A percentile compares a stretch with the other conserved stretches of the same genome.
phyloP scores from a whole-genome alignment of 352 stramenopile species.

The Phytopythium aichiense region DNA sequence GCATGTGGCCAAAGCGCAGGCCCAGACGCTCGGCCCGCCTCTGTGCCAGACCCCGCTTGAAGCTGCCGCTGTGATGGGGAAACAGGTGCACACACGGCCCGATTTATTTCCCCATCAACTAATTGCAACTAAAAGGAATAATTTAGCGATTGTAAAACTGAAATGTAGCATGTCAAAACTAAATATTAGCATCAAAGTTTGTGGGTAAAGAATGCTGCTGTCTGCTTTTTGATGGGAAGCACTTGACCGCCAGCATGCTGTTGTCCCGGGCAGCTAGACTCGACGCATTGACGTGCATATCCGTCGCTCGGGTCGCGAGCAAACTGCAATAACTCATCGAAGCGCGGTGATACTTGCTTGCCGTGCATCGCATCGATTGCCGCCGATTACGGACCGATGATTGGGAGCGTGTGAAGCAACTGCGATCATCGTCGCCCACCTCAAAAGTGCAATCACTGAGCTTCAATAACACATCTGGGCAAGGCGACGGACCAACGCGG shows the following conservation, averaged over 20 bases:
- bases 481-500: not conserved
- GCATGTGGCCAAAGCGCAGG: too few species aligned
- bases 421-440: not conserved
- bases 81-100: not conserved
- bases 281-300: too few species aligned
- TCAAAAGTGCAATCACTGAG: constrained; percentile 3
- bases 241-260: too few species aligned
- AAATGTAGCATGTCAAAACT: too few species aligned
- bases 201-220: too few species aligned
- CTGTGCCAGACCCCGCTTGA: constrained; percentile 1
- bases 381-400: not conserved
- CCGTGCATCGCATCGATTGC: too few species aligned
- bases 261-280: too few species aligned
- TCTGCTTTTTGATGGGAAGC: too few species aligned
- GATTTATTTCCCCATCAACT: not conserved
- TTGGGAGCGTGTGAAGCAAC: not conserved
- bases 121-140: too few species aligned
- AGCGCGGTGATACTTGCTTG: not conserved
- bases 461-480: constrained; percentile 2
- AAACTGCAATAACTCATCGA: constrained; percentile 8
- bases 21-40: not conserved
- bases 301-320: too few species aligned
- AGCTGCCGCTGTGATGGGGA: constrained; percentile 5
- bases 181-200: not conserved
- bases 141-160: too few species aligned